A percentile compares a stretch with the other conserved stretches of the same genome.
Evolutionary conservation across 169 alveolate species (phyloP).

Genomic region (Sarcocystis neurona): DNA sequence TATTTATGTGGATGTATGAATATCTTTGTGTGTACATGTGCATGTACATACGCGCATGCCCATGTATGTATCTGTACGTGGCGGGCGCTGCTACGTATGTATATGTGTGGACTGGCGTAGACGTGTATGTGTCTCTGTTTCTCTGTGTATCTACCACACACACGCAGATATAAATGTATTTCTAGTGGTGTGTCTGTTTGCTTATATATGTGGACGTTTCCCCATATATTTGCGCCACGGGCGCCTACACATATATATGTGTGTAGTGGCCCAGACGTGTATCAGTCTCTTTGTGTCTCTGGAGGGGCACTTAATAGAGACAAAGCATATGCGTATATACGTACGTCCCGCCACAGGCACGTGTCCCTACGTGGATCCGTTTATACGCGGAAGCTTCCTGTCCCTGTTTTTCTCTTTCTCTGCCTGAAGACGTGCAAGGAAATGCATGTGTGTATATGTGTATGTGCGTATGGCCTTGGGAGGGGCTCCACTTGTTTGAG

Average conservation of each 20-base stretch:
- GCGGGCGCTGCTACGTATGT: too few species aligned
- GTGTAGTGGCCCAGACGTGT: not conserved
- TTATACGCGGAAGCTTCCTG: too few species aligned
- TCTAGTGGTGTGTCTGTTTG: not conserved
- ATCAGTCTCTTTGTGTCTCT: not conserved
- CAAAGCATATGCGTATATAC: too few species aligned
- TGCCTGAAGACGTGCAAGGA: not conserved
- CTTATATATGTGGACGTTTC: not conserved
- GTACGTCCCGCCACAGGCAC: too few species aligned
- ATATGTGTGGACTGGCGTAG: not conserved
- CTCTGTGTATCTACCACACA: not conserved
- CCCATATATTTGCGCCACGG: not conserved
- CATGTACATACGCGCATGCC: too few species aligned
- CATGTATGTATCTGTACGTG: too few species aligned
- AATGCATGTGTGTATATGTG: not conserved
- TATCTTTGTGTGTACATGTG: not conserved
- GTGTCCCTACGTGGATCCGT: too few species aligned
- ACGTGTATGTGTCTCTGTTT: not conserved
- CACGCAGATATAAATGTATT: not conserved
- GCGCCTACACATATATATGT: not conserved
- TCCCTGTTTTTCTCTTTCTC: not conserved
- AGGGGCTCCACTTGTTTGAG: not conserved
- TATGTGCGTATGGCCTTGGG: not conserved
- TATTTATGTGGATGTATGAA: not conserved
- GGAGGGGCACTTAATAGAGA: too few species aligned